Percentiles rank a stretch among this genome's conserved stretches.
These are phyloP conservation scores for Arabidopsis lyrata DNA, from an alignment of 441 rosid genomes.

Conservation along the genomic window DNA sequence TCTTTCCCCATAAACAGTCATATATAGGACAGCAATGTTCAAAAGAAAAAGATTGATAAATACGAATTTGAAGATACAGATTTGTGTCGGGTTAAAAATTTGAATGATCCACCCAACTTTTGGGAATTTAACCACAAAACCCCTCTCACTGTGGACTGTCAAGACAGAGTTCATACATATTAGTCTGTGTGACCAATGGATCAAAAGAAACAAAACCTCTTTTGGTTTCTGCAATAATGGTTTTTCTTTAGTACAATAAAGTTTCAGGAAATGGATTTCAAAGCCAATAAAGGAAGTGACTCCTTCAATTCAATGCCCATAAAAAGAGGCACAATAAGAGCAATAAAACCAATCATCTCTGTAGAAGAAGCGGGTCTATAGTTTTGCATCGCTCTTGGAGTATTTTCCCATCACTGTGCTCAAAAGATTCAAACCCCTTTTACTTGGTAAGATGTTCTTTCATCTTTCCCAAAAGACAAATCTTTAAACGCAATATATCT, in stretches of 20 bases:
- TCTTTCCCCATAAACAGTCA: too few species aligned
- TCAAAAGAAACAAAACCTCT: slow-evolving; percentile 21
- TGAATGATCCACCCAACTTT: too few species aligned
- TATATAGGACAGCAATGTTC: too few species aligned
- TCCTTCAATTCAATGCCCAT: slow-evolving; percentile 37
- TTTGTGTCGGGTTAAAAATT: too few species aligned
- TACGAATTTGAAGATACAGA: too few species aligned
- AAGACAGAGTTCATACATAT: background rate
- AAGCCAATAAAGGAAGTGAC: slow-evolving; percentile 10
- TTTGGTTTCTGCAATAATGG: slow-evolving; percentile 24
- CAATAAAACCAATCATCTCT: slow-evolving; percentile 31
- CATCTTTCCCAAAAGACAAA: slow-evolving; percentile 37
- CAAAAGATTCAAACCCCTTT: slow-evolving; percentile 27
- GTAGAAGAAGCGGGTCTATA: slow-evolving; percentile 8
- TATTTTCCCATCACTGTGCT: slow-evolving; percentile 36
- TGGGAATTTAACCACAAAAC: too few species aligned
- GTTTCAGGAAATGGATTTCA: slow-evolving; percentile 14
- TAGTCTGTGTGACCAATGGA: background rate
- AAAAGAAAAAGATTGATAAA: too few species aligned
- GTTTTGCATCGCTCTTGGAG: slow-evolving; percentile 24
- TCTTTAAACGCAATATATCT: slow-evolving; percentile 16
- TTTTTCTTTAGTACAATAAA: slow-evolving; percentile 21
- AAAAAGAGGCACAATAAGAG: slow-evolving; percentile 40
- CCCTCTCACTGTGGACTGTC: background rate
- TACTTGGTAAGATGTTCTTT: slow-evolving; percentile 44